Base-by-base conservation (phyloP, 2,329 filamentous ascomycete genomes). In the Pseudovirgaria hyperparasitica region DNA sequence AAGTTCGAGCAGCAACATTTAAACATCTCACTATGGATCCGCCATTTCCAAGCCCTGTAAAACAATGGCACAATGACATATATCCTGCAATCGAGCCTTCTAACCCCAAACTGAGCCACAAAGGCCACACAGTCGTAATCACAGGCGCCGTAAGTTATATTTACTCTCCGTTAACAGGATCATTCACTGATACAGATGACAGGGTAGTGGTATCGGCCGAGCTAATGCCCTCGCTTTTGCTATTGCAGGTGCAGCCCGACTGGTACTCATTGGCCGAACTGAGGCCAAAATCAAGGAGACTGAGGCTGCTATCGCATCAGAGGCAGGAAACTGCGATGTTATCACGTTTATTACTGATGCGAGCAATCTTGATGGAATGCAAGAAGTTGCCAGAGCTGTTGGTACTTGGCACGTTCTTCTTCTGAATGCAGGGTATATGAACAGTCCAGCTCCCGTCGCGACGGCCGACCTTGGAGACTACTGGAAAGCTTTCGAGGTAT, bases 151-250 rank as follows among this genome's bases (percentile, higher is more conserved):
- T 38, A 29, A 24, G 32, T 24, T 16, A 16, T 15, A 12, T 19
- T 16, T 21, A 12, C 5, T 22, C 19, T 11, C 7, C n/a, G 11
- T 22, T n/a, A n/a, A 14, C 10, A 11, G n/a, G 9, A 2, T 16
- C 9, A n/a, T 27, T 16, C 21, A 10, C 7, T 26, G 16, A 11
- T 21, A 19, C 3, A 28, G 6, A 9, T 7, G n/a, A n/a, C 15
- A 37, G 35, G 59, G 60, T 4, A 54, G 40, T 8, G 62, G 61
- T 5, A 65, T 67, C 19, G 61, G 62, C 18, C 48, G 46, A 22
- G 55, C 48, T 25, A 63, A 54, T 5, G 58, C 59, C 5, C 41
- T 27, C 14, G 42, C 38, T 34, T 67, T 65, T 27, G 61, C 61
- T 8, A 23, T 43, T 35, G 59, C 63, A 29, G 58, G 60, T 6